Conservation (phyloP, 176 grass and related monocot species). For the Musa beccarii region DNA sequence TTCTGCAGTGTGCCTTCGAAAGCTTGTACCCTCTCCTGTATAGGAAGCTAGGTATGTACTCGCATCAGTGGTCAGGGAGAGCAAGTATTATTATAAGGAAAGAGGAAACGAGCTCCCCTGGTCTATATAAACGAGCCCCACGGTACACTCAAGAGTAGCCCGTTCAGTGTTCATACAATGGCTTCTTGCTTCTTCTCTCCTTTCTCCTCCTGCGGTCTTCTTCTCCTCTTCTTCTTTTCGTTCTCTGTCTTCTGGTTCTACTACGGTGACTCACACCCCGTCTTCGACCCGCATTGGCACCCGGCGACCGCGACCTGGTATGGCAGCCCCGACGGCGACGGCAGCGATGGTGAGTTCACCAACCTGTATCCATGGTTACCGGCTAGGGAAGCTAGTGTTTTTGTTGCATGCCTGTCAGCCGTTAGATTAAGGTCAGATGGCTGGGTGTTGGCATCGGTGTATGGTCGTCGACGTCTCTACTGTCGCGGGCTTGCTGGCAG, state of each 20-base stretch:
- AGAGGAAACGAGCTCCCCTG: no score
- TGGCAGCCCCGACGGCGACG: conserved; percentile 77
- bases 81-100: no score
- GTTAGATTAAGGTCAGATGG: background rate
- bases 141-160: no score
- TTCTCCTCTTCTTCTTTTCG: conserved; percentile 19
- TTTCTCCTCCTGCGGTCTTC: conserved; percentile 16
- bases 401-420: background rate
- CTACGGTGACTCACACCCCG: conserved; percentile 9
- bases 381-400: background rate
- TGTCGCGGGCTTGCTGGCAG: no score
- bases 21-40: no score
- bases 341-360: conserved; percentile 55
- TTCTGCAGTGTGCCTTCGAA: no score
- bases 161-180: background rate
- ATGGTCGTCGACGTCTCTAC: background rate
- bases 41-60: no score
- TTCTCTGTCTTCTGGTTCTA: conserved; percentile 18
- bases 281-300: conserved; percentile 66
- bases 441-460: background rate
- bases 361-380: no score
- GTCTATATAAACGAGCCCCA: no score
- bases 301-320: conserved; percentile 95
- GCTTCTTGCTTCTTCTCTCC: conserved; percentile 21
- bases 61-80: no score